phyloP scores from a whole-genome alignment of 2,329 filamentous ascomycete species.

The Chaetomiaceae sp. region DNA sequence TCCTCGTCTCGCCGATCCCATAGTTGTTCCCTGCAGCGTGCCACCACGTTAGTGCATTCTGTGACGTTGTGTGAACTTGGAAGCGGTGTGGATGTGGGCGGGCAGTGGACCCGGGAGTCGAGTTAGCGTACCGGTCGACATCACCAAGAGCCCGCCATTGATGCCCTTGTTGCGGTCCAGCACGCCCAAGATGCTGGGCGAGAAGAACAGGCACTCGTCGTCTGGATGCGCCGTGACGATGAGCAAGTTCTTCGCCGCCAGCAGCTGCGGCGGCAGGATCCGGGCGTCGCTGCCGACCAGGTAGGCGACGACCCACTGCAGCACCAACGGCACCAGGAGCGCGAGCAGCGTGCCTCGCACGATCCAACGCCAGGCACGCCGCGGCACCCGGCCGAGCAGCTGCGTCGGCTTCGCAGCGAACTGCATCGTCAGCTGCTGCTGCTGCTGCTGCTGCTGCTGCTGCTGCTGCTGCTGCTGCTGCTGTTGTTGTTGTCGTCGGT shows the following conservation, averaged over 20 bases:
- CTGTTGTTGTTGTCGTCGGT: no score
- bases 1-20: slow-evolving; percentile 27
- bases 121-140: slow-evolving; percentile 28
- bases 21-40: slow-evolving; percentile 26
- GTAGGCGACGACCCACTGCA: slow-evolving; percentile 34
- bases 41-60: no score
- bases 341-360: slow-evolving; percentile 14
- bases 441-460: no score
- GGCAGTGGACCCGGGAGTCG: not conserved
- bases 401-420: slow-evolving; percentile 10
- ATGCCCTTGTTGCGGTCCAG: slow-evolving; percentile 26
- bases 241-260: slow-evolving; percentile 30
- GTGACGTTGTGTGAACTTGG: no score
- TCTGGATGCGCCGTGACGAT: slow-evolving; percentile 36
- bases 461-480: no score
- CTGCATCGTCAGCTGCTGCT: slow-evolving; percentile 4
- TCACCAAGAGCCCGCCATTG: slow-evolving; percentile 26
- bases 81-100: no score
- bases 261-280: slow-evolving; percentile 31
- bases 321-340: slow-evolving; percentile 25
- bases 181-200: slow-evolving; percentile 29
- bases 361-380: slow-evolving; percentile 21
- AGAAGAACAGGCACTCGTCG: slow-evolving; percentile 35
- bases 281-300: slow-evolving; percentile 31
- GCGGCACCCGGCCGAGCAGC: slow-evolving; percentile 15